Base-by-base conservation (phyloP, 139 green algal species). In the Microglena sp. region DNA sequence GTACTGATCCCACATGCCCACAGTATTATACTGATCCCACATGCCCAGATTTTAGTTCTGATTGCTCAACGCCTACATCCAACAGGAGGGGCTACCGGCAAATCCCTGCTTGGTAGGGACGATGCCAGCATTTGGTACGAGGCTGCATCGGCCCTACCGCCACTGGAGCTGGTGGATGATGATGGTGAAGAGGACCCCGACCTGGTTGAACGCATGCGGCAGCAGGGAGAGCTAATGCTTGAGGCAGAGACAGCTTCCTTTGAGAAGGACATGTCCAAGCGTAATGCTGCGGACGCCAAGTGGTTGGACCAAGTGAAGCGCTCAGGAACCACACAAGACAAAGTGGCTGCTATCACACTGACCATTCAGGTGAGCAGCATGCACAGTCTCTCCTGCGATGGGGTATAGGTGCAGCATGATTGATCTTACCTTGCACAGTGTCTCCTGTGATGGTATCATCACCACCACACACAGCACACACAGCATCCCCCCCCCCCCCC, bases 261-360 rank as follows among this genome's bases (percentile, higher is more conserved):
- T 62, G 80, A 90, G 35, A 54, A 66, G 43, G 79, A 83, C 24
- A 40, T 90, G 35, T 45, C 50, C 30, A 33, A 33, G 24, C 68
- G 68, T n/a, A 82, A 83, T 59, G 46, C 71, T 4, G 59, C 76
- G 15, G 86, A 92, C 62, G 44, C 74, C 0, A 73, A 77, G 24
- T 95, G 87, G 88, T 67, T 95, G 64, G 64, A 85, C 75, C 84
- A 93, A 58, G 90, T 90, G 27, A 68, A 75, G 45, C 46, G 55
- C 29, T 68, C 66, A 2, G 90, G 86, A 44, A 96, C 88, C 2
- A 90, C 77, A 0, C 59, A 77, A 0, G 88, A 92, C 69, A 84
- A 79, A 58, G 83, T 98, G 22, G 92, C 92, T 1, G 92, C 92
- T 3, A 76, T 88, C 65, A 85, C 92, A 8, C 76, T 98, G 40